Conservation (phyloP, 441 rosid species). For the Mallotus japonicus region DNA sequence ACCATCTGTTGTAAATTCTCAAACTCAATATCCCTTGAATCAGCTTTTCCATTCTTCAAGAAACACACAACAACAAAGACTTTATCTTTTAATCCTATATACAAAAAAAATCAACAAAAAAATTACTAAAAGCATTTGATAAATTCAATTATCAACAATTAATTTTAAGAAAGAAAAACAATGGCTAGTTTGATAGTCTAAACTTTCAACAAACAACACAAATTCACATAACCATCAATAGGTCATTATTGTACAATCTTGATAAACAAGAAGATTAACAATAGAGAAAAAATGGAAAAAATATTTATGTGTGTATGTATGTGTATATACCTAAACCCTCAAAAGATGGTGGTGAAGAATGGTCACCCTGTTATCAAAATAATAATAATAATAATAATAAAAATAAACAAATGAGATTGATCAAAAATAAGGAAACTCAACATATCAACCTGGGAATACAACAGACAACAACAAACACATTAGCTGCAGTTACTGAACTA, state of each 20-base stretch:
- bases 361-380: slow-evolving; percentile 5
- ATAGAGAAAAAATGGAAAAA: background rate
- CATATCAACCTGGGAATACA: background rate
- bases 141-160: background rate
- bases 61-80: slow-evolving; percentile 13
- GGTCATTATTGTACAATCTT: background rate
- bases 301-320: background rate
- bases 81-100: slow-evolving; percentile 11
- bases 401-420: no score
- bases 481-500: slow-evolving; percentile 7
- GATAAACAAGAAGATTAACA: slow-evolving; percentile 1
- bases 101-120: slow-evolving; percentile 9
- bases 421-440: slow-evolving; percentile 1
- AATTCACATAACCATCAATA: slow-evolving; percentile 1
- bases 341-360: background rate
- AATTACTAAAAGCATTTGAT: background rate
- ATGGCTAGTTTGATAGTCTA: no score
- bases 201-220: slow-evolving; percentile 1
- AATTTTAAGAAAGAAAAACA: background rate
- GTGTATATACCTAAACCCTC: background rate
- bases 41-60: slow-evolving; percentile 31
- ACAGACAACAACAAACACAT: slow-evolving; percentile 4
- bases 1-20: slow-evolving; percentile 42
- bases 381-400: background rate
- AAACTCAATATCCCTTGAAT: slow-evolving; percentile 30